Evolutionary conservation across 2,329 filamentous ascomycete genomes (phyloP).

Genomic region (Alternaria tenuissima): DNA sequence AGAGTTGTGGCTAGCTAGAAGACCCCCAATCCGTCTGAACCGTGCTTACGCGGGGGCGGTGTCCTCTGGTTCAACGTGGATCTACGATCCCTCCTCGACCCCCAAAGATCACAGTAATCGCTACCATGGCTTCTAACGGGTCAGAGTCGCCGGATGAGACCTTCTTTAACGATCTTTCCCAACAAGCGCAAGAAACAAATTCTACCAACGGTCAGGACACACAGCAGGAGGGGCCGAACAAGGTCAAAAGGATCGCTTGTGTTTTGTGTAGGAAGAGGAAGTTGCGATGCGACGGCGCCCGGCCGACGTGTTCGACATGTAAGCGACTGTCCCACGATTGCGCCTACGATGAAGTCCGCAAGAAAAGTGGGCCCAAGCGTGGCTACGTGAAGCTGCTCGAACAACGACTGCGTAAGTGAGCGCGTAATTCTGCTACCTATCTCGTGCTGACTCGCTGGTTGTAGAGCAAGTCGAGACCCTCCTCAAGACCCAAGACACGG

Average conservation of each 20-base stretch:
- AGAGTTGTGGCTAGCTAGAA: slow-evolving; percentile 4
- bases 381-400: slow-evolving; percentile 95
- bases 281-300: slow-evolving; percentile 84
- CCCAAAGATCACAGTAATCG: slow-evolving; percentile 4
- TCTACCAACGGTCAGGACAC: slow-evolving; percentile 54
- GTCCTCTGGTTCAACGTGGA: slow-evolving; percentile 12
- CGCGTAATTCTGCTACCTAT: slow-evolving; percentile 1
- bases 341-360: slow-evolving; percentile 89
- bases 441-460: slow-evolving; percentile 22
- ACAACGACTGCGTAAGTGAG: slow-evolving; percentile 81
- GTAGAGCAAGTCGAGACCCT: slow-evolving; percentile 92
- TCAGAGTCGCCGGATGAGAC: slow-evolving; percentile 53
- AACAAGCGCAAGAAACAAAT: slow-evolving; percentile 50
- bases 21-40: slow-evolving; percentile 3
- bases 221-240: slow-evolving; percentile 54
- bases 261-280: slow-evolving; percentile 94
- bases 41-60: slow-evolving; percentile 31
- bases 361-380: slow-evolving; percentile 93
- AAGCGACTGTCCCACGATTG: slow-evolving; percentile 85
- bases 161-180: slow-evolving; percentile 66
- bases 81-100: slow-evolving; percentile 15
- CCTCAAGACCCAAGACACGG: slow-evolving; percentile 77
- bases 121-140: slow-evolving; percentile 40
- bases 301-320: slow-evolving; percentile 88
- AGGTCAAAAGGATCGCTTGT: slow-evolving; percentile 87